phyloP scores from a whole-genome alignment of 345 rosid genomes.

The Populus deltoides region DNA sequence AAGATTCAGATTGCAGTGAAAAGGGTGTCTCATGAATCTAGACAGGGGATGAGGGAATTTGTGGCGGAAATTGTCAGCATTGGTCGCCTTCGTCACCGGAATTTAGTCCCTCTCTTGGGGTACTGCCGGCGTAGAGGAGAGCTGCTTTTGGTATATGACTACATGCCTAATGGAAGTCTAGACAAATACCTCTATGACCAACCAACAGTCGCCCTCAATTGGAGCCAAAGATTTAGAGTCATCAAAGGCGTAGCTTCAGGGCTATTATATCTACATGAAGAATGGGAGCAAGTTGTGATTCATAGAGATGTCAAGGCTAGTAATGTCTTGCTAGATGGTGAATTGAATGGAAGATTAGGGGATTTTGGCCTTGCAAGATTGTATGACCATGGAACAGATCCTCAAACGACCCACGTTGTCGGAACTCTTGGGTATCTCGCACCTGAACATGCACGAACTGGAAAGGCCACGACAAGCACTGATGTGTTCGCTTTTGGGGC shows the following conservation, averaged over 20 bases:
- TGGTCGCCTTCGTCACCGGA: slow-evolving; percentile 55
- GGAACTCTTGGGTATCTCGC: slow-evolving; percentile 68
- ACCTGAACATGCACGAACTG: slow-evolving; percentile 53
- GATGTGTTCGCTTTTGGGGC: slow-evolving; percentile 62
- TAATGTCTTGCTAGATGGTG: slow-evolving; percentile 56
- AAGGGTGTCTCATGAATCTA: slow-evolving; percentile 55
- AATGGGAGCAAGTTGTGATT: slow-evolving; percentile 64
- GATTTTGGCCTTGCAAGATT: slow-evolving; percentile 68
- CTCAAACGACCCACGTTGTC: slow-evolving; percentile 52
- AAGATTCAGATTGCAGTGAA: slow-evolving; percentile 59
- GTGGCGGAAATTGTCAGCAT: slow-evolving; percentile 58
- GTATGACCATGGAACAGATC: slow-evolving; percentile 56
- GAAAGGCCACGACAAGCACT: slow-evolving; percentile 48
- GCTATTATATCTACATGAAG: slow-evolving; percentile 57
- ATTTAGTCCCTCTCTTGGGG: slow-evolving; percentile 51
- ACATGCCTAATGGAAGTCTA: slow-evolving; percentile 46
- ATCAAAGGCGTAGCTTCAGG: slow-evolving; percentile 59
- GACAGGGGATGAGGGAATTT: slow-evolving; percentile 62
- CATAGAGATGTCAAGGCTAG: slow-evolving; percentile 68
- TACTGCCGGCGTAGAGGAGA: slow-evolving; percentile 61
- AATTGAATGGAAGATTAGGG: slow-evolving; percentile 49
- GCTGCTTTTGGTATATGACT: slow-evolving; percentile 46
- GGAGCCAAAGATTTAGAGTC: slow-evolving; percentile 50
- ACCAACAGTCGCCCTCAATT: slow-evolving; percentile 42
- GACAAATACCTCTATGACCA: slow-evolving; percentile 50